Base-by-base conservation (phyloP, 305 asterid genomes). In the Solanum hybrid region DNA sequence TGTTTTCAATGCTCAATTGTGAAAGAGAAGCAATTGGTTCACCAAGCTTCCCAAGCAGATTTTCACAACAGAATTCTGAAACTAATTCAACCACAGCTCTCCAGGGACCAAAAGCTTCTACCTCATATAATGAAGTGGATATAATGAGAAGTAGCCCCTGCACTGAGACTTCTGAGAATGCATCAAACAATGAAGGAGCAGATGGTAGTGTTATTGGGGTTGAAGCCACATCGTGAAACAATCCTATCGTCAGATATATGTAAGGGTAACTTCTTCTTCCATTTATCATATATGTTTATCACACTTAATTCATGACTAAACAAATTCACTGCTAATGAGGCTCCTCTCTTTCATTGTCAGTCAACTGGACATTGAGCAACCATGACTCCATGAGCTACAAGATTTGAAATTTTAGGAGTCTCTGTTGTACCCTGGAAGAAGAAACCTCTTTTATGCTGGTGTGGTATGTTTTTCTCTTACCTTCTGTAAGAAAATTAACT, bases 251-350 rank as follows among this genome's bases (percentile, higher is more conserved):
- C 37, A 79, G 65, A 91, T 82, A 73, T 91, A 87, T 81, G 87
- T 90, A 84, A 89, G 91, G 94, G 96, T 92, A 93, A 92, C 89
- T 90, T 92, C 89, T 91, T 92, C 92, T 92, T 45, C 88, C 92
- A 89, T 86, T 79, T 90, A 89, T 89, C 72, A 73, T 91, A 89
- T 70, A 89, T 70, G 78, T 32, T 29, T 84, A 38, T 89, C 24
- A 89, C 65, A 79, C 37, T 27, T 72, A 68, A 51, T 45, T 86
- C 82, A 24, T 91, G 45, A 57, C 57, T 70, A 57, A 72, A 86
- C 90, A 89, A 91, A 89, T 92, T 90, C 91, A 90, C 90, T 91
- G 41, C 91, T 91, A 87, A 92, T 70, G 77, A 83, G 89, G 88
- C 81, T 45, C 91, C 91, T 80, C 61, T 83, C 89, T 93, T 91